Conservation (phyloP, 2,329 filamentous ascomycete species). For the Thelonectria blattea region DNA sequence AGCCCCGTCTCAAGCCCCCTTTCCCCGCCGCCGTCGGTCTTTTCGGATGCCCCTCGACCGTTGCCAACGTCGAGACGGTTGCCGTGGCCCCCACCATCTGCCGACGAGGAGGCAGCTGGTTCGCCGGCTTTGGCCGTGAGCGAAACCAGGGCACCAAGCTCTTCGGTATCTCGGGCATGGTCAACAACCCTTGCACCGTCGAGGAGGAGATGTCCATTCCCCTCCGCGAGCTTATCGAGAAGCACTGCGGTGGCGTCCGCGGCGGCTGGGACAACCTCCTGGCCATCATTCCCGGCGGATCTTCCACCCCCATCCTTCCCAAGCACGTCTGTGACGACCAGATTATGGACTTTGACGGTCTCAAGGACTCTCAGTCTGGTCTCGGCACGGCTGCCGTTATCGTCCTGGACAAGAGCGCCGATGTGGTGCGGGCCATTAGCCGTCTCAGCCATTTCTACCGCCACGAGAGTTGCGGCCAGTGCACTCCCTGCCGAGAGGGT, state of each 20-base stretch:
- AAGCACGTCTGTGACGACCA: constrained; percentile 91
- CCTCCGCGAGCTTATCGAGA: constrained; percentile 93
- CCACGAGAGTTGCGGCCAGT: constrained; percentile 98
- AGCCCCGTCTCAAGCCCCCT: constrained; percentile 97
- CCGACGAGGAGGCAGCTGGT: constrained; percentile 91
- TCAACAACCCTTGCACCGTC: constrained; percentile 97
- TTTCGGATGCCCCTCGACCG: constrained; percentile 96
- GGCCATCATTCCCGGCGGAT: constrained; percentile 94
- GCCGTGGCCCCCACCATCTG: constrained; percentile 96
- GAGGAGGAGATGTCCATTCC: constrained; percentile 99
- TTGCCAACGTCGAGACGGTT: constrained; percentile 97
- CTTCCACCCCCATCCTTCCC: constrained; percentile 93
- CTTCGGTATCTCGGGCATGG: constrained; percentile 96
- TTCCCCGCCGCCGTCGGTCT: constrained; percentile 97
- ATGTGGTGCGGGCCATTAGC: constrained; percentile 92
- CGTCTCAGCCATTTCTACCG: constrained; percentile 96
- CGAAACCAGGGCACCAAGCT: constrained; percentile 97
- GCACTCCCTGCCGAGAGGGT: constrained; percentile 98
- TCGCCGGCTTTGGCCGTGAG: constrained; percentile 91
- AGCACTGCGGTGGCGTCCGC: constrained; percentile 95
- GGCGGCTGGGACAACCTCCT: constrained; percentile 98
- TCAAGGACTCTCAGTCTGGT: constrained; percentile 98
- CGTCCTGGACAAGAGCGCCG: constrained; percentile 98
- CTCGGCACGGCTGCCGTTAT: constrained; percentile 97
- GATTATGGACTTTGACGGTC: constrained; percentile 97